Percentiles rank a stretch among this genome's conserved stretches.
These are phyloP conservation scores for Hanseniaspora osmophila DNA, from an alignment of 805 yeast genomes.

Conservation along the genomic window DNA sequence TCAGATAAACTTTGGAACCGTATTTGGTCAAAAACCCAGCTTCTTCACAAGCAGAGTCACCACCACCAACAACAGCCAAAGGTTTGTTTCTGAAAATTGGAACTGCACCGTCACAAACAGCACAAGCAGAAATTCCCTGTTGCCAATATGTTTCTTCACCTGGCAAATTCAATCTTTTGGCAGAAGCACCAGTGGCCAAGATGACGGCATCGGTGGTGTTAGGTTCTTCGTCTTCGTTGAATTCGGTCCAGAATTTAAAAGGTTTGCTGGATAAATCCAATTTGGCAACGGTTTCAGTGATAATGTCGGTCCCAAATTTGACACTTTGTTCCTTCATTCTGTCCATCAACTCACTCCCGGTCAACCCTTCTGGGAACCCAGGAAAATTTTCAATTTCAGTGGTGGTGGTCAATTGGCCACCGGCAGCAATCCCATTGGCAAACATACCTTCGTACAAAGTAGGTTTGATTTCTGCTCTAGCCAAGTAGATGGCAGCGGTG, in stretches of 20 bases:
- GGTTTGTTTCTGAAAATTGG: constrained; percentile 98
- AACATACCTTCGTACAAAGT: constrained; percentile 84
- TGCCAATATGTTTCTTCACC: constrained; percentile 99
- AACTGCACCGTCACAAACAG: constrained; percentile 99
- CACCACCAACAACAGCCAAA: constrained; percentile 95
- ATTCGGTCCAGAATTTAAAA: constrained; percentile 94
- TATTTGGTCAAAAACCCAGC: constrained; percentile 93
- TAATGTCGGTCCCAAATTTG: constrained; percentile 82
- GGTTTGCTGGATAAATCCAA: constrained; percentile 81
- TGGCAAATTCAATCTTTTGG: constrained; percentile 82
- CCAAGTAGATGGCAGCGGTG: constrained; percentile 93
- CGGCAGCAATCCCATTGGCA: constrained; percentile 97
- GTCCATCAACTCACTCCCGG: constrained; percentile 83
- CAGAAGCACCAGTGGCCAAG: constrained; percentile 96
- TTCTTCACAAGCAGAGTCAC: constrained; percentile 99
- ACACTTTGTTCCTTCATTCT: constrained; percentile 80
- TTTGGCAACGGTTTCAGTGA: constrained; percentile 90
- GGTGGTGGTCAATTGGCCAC: constrained; percentile 97
- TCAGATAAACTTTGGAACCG: constrained; percentile 86
- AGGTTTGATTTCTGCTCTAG: constrained; percentile 94
- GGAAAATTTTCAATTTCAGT: constrained; percentile 98
- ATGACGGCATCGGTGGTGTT: constrained; percentile 85
- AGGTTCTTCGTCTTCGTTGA: constrained; percentile 83
- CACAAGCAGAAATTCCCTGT: constrained; percentile 97
- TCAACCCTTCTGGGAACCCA: constrained; percentile 89